phyloP scores from a whole-genome alignment of 768 basidiomycete species.

The Boletus tomentosulus region DNA sequence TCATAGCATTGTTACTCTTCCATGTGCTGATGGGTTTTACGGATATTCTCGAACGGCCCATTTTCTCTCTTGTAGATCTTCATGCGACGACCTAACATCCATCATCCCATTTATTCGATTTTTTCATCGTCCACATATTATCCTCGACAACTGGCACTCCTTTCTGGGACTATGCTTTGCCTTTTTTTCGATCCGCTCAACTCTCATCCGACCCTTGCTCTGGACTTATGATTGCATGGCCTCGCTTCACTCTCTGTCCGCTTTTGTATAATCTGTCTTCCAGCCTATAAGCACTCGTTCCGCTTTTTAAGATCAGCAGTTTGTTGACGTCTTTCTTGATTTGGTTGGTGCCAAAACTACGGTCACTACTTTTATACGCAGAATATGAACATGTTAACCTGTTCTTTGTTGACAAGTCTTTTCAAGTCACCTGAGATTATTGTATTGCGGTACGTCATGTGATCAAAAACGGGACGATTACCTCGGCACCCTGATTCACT shows the following conservation, averaged over 20 bases:
- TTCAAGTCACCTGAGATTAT: neutral
- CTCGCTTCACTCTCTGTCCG: slow-evolving; percentile 6
- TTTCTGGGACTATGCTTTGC: slow-evolving; percentile 25
- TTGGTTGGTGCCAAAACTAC: slow-evolving; percentile 15
- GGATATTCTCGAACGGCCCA: slow-evolving; percentile 2
- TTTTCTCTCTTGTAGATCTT: slow-evolving; percentile 18
- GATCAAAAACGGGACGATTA: slow-evolving; percentile 5
- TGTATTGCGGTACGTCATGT: slow-evolving; percentile 22
- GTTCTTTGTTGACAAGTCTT: neutral
- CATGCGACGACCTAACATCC: slow-evolving; percentile 14
- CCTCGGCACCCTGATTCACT: neutral
- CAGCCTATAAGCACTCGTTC: slow-evolving; percentile 11
- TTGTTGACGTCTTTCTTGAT: slow-evolving; percentile 19
- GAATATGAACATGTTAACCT: slow-evolving; percentile 25
- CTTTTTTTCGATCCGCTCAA: slow-evolving; percentile 3
- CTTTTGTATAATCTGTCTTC: slow-evolving; percentile 11
- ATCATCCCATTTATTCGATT: slow-evolving; percentile 19
- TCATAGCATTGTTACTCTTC: slow-evolving; percentile 2
- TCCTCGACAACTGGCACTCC: slow-evolving; percentile 18
- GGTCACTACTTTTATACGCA: slow-evolving; percentile 13
- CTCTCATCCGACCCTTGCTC: slow-evolving; percentile 18
- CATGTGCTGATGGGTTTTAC: slow-evolving; percentile 3
- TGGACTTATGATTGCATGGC: slow-evolving; percentile 28
- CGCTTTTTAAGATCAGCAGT: slow-evolving; percentile 8
- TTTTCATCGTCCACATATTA: slow-evolving; percentile 13